Evolutionary conservation across 192 early-diverging fungal genomes (phyloP).

Genomic region (Podila horticola): DNA sequence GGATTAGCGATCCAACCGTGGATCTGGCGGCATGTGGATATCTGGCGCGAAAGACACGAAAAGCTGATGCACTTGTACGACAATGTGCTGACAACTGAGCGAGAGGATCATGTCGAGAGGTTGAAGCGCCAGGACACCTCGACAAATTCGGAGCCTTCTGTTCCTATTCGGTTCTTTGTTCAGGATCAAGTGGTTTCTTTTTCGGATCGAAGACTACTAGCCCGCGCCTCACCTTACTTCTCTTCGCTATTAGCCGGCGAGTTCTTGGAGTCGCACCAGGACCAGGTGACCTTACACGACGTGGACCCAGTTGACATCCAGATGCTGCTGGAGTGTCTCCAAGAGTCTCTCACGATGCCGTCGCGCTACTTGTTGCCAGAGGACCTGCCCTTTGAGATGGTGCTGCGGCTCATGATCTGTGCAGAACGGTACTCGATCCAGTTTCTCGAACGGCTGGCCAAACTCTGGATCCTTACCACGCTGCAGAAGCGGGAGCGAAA

Average conservation of each 20-base stretch:
- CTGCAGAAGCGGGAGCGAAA: conserved; percentile 9
- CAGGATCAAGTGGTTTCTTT: conserved; percentile 19
- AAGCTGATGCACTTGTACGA: conserved; percentile 8
- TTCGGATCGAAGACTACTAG: conserved; percentile 14
- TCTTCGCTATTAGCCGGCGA: conserved; percentile 15
- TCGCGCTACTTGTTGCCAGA: conserved; percentile 16
- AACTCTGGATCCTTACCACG: conserved; percentile 26
- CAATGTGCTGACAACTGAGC: conserved; percentile 14
- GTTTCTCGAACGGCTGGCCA: conserved; percentile 26
- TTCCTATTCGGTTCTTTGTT: conserved; percentile 14
- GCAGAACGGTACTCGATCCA: conserved; percentile 28
- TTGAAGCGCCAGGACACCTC: not conserved
- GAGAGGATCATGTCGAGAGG: conserved; percentile 10
- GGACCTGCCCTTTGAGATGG: conserved; percentile 30
- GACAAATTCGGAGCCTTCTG: not conserved
- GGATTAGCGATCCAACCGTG: conserved; percentile 41
- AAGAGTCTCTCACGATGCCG: conserved; percentile 22
- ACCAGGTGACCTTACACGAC: conserved; percentile 26
- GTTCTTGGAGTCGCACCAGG: conserved; percentile 18
- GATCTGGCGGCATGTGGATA: conserved; percentile 19
- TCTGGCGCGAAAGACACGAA: conserved; percentile 24
- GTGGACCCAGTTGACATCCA: conserved; percentile 31
- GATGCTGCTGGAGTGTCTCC: conserved; percentile 22
- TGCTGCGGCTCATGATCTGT: conserved; percentile 33
- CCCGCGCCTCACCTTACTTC: conserved; percentile 23